phyloP scores from a whole-genome alignment of 306 rosid genomes.

The Carpinus fangiana region DNA sequence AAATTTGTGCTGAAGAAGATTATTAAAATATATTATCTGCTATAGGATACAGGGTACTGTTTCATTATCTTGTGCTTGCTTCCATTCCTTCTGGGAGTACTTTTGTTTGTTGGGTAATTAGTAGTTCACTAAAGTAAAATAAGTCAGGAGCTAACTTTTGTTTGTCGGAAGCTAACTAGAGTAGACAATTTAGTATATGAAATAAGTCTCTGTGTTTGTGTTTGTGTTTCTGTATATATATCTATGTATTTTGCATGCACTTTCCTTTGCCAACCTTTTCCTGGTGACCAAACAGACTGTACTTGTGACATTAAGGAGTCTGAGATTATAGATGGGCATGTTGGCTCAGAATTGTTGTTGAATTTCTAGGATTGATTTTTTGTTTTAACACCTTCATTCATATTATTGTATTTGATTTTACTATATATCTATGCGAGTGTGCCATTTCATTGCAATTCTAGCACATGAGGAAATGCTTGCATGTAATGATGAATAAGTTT shows the following conservation, averaged over 20 bases:
- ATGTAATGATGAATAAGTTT: not conserved
- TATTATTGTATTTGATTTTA: too few relatives aligned
- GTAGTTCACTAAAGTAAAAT: not conserved
- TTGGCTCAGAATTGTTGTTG: not conserved
- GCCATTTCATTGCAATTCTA: too few relatives aligned
- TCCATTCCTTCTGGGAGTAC: not conserved
- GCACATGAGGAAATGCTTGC: not conserved
- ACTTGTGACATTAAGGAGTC: not conserved
- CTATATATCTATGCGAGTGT: too few relatives aligned
- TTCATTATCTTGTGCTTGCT: conserved; percentile 1
- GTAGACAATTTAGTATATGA: not conserved
- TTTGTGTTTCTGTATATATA: too few relatives aligned
- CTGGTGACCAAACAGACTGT: not conserved
- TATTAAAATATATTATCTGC: not conserved
- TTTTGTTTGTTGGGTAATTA: not conserved
- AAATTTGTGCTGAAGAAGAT: not conserved
- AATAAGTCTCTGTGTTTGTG: not conserved
- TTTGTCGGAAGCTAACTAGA: not conserved
- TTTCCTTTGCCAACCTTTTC: not conserved
- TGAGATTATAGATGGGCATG: not conserved
- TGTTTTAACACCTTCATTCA: not conserved
- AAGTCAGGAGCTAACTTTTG: not conserved
- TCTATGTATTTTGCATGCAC: not conserved
- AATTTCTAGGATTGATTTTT: not conserved
- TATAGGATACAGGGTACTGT: not conserved